These are phyloP conservation scores for Pestalotiopsis fici DNA, from an alignment of 2,329 filamentous ascomycete species.

Conservation along the genomic window DNA sequence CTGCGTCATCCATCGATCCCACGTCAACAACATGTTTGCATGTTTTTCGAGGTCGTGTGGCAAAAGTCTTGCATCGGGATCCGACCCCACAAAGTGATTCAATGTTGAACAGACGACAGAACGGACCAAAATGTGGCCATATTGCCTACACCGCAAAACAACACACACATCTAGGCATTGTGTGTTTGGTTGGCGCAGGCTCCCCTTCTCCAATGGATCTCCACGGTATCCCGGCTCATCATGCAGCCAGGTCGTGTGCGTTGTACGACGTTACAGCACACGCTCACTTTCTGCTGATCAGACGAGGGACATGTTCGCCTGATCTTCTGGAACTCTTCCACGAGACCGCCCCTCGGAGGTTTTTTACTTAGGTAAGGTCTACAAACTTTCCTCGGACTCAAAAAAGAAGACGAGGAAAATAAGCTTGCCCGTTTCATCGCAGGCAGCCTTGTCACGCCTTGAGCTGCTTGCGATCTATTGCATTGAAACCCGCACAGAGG, in stretches of 20 bases:
- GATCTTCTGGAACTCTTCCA: constrained; percentile 4
- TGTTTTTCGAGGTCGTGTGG: background rate
- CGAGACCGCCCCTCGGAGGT: background rate
- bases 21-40: background rate
- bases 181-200: background rate
- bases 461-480: background rate
- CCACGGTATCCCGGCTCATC: background rate
- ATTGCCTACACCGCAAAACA: background rate
- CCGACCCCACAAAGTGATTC: background rate
- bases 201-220: background rate
- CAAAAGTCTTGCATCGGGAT: background rate
- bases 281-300: background rate
- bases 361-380: background rate
- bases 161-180: background rate
- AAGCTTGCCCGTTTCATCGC: background rate
- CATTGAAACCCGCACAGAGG: constrained; percentile 3
- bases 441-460: background rate
- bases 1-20: background rate
- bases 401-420: background rate
- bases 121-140: background rate
- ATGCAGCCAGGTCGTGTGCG: background rate
- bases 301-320: background rate
- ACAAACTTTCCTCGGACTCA: background rate
- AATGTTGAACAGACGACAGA: background rate
- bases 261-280: background rate